A percentile compares a stretch with the other conserved stretches of the same genome.
Evolutionary conservation across 495 filamentous ascomycete species (phyloP).

Genomic region (Daldinia bambusicola): DNA sequence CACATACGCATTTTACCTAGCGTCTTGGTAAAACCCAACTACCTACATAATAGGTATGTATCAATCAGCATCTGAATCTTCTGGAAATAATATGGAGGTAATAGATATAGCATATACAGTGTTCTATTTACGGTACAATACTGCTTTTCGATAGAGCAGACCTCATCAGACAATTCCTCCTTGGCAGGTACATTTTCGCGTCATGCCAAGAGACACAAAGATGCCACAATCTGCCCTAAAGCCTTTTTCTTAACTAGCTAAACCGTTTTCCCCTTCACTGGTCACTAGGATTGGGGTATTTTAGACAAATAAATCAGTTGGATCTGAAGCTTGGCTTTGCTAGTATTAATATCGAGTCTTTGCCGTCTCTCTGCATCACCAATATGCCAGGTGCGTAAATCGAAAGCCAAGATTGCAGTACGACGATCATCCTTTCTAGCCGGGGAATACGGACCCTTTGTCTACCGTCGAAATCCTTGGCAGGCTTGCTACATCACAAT

Average conservation of each 20-base stretch:
- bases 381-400: constrained; percentile 11
- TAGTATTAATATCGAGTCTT: constrained; percentile 21
- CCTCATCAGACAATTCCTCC: constrained; percentile 36
- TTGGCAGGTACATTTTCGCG: constrained; percentile 40
- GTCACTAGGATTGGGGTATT: constrained; percentile 36
- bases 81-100: too few species aligned
- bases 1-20: constrained; percentile 10
- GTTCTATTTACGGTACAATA: constrained; percentile 4
- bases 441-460: constrained; percentile 20
- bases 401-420: constrained; percentile 16
- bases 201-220: constrained; percentile 39
- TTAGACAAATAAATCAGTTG: constrained; percentile 53
- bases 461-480: constrained; percentile 31
- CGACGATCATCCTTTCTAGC: constrained; percentile 34
- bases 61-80: too few species aligned
- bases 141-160: constrained; percentile 1
- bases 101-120: constrained; percentile 6
- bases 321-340: constrained; percentile 30
- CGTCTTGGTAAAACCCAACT: constrained; percentile 15
- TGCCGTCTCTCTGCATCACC: constrained; percentile 25
- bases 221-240: constrained; percentile 28
- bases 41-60: constrained; percentile 2
- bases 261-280: constrained; percentile 20
- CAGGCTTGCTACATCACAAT: constrained; percentile 24
- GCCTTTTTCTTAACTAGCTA: constrained; percentile 11